A percentile compares a stretch with the other conserved stretches of the same genome.
phyloP scores from a whole-genome alignment of 2,329 filamentous ascomycete genomes.

The Verticillium nubilum region DNA sequence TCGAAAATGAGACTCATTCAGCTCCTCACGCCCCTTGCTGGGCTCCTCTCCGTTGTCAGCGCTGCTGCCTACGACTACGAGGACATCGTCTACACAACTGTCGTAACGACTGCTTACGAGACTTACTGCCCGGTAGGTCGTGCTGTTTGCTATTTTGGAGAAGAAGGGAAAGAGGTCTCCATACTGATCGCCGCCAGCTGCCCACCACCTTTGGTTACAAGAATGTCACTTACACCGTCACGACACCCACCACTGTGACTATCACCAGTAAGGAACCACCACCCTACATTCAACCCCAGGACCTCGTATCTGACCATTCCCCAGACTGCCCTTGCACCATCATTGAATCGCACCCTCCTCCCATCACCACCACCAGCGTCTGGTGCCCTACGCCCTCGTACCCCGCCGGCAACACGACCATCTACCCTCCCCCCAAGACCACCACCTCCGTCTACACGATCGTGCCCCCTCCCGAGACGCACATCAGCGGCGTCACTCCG shows the following conservation, averaged over 20 bases:
- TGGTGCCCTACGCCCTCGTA: slow-evolving; percentile 10
- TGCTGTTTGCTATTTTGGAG: background rate
- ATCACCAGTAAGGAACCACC: slow-evolving; percentile 32
- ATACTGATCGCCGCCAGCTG: slow-evolving; percentile 15
- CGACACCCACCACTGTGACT: slow-evolving; percentile 34
- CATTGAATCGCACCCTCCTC: slow-evolving; percentile 24
- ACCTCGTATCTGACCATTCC: background rate
- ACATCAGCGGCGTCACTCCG: slow-evolving; percentile 2
- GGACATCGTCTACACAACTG: slow-evolving; percentile 26
- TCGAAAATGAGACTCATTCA: slow-evolving; percentile 30
- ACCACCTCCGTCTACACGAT: slow-evolving; percentile 9
- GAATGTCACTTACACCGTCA: slow-evolving; percentile 38
- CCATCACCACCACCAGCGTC: slow-evolving; percentile 19
- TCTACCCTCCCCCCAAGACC: slow-evolving; percentile 5
- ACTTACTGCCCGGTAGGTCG: slow-evolving; percentile 38
- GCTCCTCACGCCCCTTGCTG: slow-evolving; percentile 23
- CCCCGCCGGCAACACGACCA: slow-evolving; percentile 8
- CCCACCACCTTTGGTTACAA: slow-evolving; percentile 32
- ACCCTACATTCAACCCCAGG: background rate
- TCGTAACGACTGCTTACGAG: slow-evolving; percentile 30
- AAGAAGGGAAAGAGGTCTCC: background rate
- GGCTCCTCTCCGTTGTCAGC: slow-evolving; percentile 22
- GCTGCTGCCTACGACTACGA: slow-evolving; percentile 16
- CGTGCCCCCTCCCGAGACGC: slow-evolving; percentile 1
- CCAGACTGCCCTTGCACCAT: slow-evolving; percentile 43